A percentile compares a stretch with the other conserved stretches of the same genome.
These are phyloP conservation scores for Melaleuca alternifolia DNA, from an alignment of 345 rosid genomes.

Conservation along the genomic window DNA sequence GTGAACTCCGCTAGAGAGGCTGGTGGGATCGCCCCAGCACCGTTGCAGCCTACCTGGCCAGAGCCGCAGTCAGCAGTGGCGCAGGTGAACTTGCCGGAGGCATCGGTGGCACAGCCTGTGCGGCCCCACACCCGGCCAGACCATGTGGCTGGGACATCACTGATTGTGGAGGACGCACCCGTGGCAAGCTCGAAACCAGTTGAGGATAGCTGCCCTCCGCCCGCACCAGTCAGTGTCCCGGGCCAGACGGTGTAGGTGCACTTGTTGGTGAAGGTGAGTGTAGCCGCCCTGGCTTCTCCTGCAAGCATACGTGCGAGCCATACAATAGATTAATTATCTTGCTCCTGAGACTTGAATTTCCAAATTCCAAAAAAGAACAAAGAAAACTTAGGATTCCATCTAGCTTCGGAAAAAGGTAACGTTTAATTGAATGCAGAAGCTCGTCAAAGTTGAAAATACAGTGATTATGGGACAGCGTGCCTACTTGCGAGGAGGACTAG, in stretches of 20 bases:
- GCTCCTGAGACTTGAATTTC: neutral
- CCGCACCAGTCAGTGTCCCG: conserved; percentile 10
- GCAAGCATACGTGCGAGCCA: neutral
- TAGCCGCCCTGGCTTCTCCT: conserved; percentile 4
- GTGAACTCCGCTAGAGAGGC: conserved; percentile 20
- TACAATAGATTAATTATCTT: neutral
- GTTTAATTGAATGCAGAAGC: neutral
- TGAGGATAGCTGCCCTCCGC: conserved; percentile 2
- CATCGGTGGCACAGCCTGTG: conserved; percentile 6
- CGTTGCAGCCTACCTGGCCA: conserved; percentile 19
- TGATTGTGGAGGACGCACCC: neutral
- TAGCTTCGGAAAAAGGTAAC: neutral
- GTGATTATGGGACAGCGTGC: neutral
- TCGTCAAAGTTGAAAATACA: neutral
- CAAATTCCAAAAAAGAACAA: neutral
- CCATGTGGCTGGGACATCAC: conserved; percentile 6
- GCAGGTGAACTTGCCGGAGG: conserved; percentile 17
- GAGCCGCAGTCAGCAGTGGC: conserved; percentile 24
- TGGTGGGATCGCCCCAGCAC: conserved; percentile 18
- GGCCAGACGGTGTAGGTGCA: conserved; percentile 28
- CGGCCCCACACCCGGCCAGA: conserved; percentile 31
- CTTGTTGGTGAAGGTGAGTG: conserved; percentile 15
- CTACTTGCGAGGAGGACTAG: neutral
- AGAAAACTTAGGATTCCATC: neutral
- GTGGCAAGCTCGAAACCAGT: conserved; percentile 18